Base-by-base conservation (phyloP, 768 basidiomycete species). In the Strobilomyces confusus region DNA sequence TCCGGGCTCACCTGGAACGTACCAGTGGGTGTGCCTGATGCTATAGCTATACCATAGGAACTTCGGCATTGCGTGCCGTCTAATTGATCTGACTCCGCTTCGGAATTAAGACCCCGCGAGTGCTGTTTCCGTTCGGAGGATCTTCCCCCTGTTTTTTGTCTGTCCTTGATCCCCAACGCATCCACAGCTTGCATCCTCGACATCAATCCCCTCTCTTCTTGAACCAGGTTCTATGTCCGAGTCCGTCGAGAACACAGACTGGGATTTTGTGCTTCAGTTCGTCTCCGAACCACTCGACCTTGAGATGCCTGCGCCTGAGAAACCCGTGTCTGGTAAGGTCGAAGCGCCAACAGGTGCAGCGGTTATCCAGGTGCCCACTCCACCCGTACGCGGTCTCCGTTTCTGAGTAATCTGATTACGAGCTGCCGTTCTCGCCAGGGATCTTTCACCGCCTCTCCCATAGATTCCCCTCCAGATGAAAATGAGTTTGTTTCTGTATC, bases 401-500 rank as follows among this genome's bases (percentile, higher is more conserved):
- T 37, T 34, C 43, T 6, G 23, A 29, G 36, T 20, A 34, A 15
- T 52, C 51, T 58, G 26, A 61, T 48, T 33, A 44, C 50, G 29
- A 54, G 34, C 30, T 32, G 29, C 34, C 41, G 46, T 37, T 30
- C 46, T 17, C 37, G 17, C 37, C 45, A 75, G 73, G 63, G 57
- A 48, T 73, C 72, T 0, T 63, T 67, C 40, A 59, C 59, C 13
- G 61, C 67, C n/a, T 71, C 74, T 13, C 72, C 71, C 9, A 57
- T 44, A 7, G 63, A 66, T 34, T 64, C 71, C 17, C 51, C 68
- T 15, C 36, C 51, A 17, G 65, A 81, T 70, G 77, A 77, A 58
- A 78, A 69, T 44, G 70, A 75, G 3, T 72, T 77, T 48, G 84
- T 92, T 51, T 89, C 89, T 1, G 82, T 92, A 33, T 91, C 89